Evolutionary conservation across 1,284 basidiomycete genomes (phyloP).

Genomic region (Sphaerobolus stellatus): DNA sequence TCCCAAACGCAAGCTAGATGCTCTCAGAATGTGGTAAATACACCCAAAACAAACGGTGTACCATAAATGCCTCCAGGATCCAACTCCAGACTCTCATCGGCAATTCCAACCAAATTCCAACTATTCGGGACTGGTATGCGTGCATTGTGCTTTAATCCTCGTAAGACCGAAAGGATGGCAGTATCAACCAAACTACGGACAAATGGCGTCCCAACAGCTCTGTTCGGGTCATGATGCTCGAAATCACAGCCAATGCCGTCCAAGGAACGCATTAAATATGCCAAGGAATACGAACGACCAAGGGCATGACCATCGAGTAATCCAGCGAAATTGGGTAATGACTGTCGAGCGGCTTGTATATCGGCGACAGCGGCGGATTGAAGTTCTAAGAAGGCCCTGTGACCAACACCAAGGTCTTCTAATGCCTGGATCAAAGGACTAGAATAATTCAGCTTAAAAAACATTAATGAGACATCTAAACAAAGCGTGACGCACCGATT

Average conservation of each 20-base stretch:
- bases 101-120: slow-evolving; percentile 71
- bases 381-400: slow-evolving; percentile 53
- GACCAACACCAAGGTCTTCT: slow-evolving; percentile 60
- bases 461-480: not conserved
- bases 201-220: slow-evolving; percentile 54
- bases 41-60: slow-evolving; percentile 25
- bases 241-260: slow-evolving; percentile 49
- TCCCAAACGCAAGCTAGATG: slow-evolving; percentile 60
- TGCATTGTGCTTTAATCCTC: slow-evolving; percentile 71
- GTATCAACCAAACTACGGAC: slow-evolving; percentile 51
- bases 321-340: slow-evolving; percentile 43
- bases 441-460: not conserved
- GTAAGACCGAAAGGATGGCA: slow-evolving; percentile 58
- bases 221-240: slow-evolving; percentile 33
- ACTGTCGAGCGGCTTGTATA: slow-evolving; percentile 55
- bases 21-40: too few relatives aligned
- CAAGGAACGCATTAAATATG: slow-evolving; percentile 50
- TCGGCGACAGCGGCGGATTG: slow-evolving; percentile 54
- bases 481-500: slow-evolving; percentile 49
- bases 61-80: slow-evolving; percentile 62
- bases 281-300: slow-evolving; percentile 51
- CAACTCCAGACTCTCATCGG: slow-evolving; percentile 51
- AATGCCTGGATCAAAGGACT: slow-evolving; percentile 71
- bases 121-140: slow-evolving; percentile 68
- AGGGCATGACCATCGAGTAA: slow-evolving; percentile 52